Conservation (phyloP, 2,329 filamentous ascomycete species). For the Colletotrichum sojae region DNA sequence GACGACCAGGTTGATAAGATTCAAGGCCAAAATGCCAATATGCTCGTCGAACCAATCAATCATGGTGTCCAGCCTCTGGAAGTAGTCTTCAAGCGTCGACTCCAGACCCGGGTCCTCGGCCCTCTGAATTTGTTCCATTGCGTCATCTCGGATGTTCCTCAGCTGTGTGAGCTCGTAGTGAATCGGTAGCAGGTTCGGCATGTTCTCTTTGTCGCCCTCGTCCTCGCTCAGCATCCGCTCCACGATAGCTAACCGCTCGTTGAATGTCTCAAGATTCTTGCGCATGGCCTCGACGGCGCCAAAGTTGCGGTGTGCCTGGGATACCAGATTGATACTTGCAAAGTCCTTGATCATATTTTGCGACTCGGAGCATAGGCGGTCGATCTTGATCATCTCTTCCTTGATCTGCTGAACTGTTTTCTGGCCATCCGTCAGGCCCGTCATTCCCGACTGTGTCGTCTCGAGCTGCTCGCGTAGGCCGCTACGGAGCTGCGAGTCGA, state of each 20-base stretch:
- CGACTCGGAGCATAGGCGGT: slow-evolving; percentile 95
- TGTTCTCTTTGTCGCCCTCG: slow-evolving; percentile 87
- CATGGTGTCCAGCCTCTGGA: slow-evolving; percentile 85
- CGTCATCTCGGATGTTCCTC: slow-evolving; percentile 94
- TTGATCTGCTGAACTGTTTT: slow-evolving; percentile 93
- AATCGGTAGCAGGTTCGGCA: slow-evolving; percentile 89
- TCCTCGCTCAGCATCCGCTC: slow-evolving; percentile 86
- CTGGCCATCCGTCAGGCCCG: slow-evolving; percentile 88
- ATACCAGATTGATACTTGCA: slow-evolving; percentile 89
- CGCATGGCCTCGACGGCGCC: slow-evolving; percentile 95
- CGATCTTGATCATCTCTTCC: slow-evolving; percentile 98
- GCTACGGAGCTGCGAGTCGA: slow-evolving; percentile 91
- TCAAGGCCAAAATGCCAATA: slow-evolving; percentile 88
- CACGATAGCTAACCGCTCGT: slow-evolving; percentile 80
- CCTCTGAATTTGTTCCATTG: slow-evolving; percentile 93
- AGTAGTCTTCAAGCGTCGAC: slow-evolving; percentile 90
- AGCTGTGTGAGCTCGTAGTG: slow-evolving; percentile 95
- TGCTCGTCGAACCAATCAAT: slow-evolving; percentile 98
- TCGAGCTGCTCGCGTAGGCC: slow-evolving; percentile 94
- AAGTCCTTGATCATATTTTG: slow-evolving; percentile 99
- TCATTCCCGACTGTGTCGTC: slow-evolving; percentile 94
- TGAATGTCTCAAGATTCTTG: slow-evolving; percentile 88
- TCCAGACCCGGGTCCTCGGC: slow-evolving; percentile 81
- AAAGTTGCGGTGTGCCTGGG: slow-evolving; percentile 97
- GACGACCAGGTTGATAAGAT: slow-evolving; percentile 89